Evolutionary conservation across 1,139 yeast species (phyloP).

Genomic region (Magnusiomyces tetraspermus): DNA sequence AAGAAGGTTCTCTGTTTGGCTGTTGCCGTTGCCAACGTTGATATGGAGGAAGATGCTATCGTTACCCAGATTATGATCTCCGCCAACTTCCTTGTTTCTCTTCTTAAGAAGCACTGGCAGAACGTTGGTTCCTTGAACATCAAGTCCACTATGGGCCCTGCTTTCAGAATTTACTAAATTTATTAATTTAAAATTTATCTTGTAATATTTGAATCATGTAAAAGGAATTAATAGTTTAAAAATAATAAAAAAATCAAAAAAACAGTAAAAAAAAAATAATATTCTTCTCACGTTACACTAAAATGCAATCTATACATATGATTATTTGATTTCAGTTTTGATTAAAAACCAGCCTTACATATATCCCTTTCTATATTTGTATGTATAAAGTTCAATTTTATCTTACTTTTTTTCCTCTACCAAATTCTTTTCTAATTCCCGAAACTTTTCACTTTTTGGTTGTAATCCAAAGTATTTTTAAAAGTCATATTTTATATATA

Average conservation of each 20-base stretch:
- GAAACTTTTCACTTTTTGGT: too few species aligned
- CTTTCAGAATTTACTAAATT: constrained; percentile 94
- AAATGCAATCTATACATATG: too few species aligned
- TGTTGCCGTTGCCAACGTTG: constrained; percentile 95
- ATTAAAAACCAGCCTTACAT: not conserved
- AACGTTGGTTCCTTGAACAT: constrained; percentile 98
- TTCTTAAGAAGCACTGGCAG: constrained; percentile 99
- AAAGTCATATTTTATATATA: too few species aligned
- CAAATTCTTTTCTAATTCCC: constrained; percentile 19
- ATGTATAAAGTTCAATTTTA: not conserved
- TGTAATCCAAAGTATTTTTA: too few species aligned
- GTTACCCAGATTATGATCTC: constrained; percentile 99
- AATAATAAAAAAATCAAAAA: too few species aligned
- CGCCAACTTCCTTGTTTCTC: constrained; percentile 97
- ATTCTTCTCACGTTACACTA: too few species aligned
- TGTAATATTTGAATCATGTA: not conserved
- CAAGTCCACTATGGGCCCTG: constrained; percentile 99
- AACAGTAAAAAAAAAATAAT: too few species aligned
- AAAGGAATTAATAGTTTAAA: not conserved
- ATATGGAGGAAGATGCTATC: constrained; percentile 94
- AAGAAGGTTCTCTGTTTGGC: constrained; percentile 88
- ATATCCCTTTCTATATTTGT: not conserved
- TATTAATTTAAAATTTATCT: not conserved
- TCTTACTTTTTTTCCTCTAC: not conserved
- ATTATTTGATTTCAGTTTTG: not conserved